Evolutionary conservation across 257 asterid genomes (phyloP), one percentile per base, ranked within the genome.

Genomic region (Haberlea rhodopensis): DNA sequence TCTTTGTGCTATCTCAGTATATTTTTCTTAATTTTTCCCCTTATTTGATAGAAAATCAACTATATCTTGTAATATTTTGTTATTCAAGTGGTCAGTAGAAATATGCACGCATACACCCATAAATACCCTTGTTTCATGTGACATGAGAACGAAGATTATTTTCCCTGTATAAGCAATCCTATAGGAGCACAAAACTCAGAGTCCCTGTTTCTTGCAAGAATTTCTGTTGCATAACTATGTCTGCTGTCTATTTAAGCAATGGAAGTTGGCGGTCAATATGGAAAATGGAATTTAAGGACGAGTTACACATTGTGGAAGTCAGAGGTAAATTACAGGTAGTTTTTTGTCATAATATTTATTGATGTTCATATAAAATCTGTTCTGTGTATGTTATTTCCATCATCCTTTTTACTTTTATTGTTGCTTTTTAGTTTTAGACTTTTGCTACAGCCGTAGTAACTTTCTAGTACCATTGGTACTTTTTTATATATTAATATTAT

Each of bases 191-290:
- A 26, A 57, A 29, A 34, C 48, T 29, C 69, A 22, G 28, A 34
- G 76, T 32, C 64, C 46, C 59, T 63, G 37, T 16, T 66, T 63
- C 43, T n/a, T 74, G 71, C 31, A 46, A 9, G 18, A 43, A n/a
- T 29, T 53, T 60, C 26, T 58, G 37, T 52, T 68, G 60, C 60
- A 70, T 74, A 25, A 66, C 34, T 46, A 28, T 63, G 65, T 73
- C 34, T 58, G 57, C 48, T 75, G 57, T 62, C 70, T 71, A 65
- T 20, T 54, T 64, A 73, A 92, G 97, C 85, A 89, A 87, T 73
- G 99, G 99, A 60, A 89, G 97, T 73, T 92, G 97, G 99, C 87
- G 83, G 65, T 89, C 99, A 55, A 75, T 76, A 54, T 92, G 99
- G 97, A 75, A 73, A 67, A 57, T 85, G 67, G 87, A 77, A 56